Base-by-base conservation (phyloP, 768 basidiomycete species). In the Lactarius pseudohatsudake region DNA sequence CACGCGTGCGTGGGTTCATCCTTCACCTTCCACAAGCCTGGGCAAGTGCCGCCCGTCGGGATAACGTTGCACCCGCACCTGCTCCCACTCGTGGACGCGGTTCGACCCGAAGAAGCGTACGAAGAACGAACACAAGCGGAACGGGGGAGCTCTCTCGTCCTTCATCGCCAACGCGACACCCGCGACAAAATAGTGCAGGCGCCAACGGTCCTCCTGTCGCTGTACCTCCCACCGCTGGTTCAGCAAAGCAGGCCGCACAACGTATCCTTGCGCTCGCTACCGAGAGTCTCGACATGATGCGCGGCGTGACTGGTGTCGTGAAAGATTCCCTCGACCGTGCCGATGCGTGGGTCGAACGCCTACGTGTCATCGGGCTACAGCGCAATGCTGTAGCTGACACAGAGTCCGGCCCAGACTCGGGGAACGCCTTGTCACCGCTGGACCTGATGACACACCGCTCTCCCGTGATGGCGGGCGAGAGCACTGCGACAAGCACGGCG, bases 251-350 rank as follows among this genome's bases (percentile, higher is more conserved):
- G 18, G 90, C 93, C 34, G 91, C 94, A 11, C 89, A 92, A 74
- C 80, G 90, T 59, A 88, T 96, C 22, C 75, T 96, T 70, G 86
- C 88, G 9, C 85, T 96, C 10, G 93, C 94, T 15, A 90, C 90
- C 16, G 95, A 96, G 79, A 94, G 93, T 73, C 73, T 96, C 76
- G 94, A 96, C 73, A 96, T 95, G 92, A 87, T 96, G 82, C 81
- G 88, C 34, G 86, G 91, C 34, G 92, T 95, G 34, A 92, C 92
- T n/a, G 83, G 85, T 4, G 92, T 96, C 28, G 90, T 96, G 67
- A 89, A 87, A 72, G 94, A 95, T 67, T 91, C 88, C 68, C 79
- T 96, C 75, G 93, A 95, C 74, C 81, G 89, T 62, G 94, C 94
- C 36, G 94, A 96, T 74, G 84, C 89, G 86, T 95, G 93, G 93